Evolutionary conservation across 2,329 filamentous ascomycete species (phyloP).

Genomic region (Trichoderma hamatum): DNA sequence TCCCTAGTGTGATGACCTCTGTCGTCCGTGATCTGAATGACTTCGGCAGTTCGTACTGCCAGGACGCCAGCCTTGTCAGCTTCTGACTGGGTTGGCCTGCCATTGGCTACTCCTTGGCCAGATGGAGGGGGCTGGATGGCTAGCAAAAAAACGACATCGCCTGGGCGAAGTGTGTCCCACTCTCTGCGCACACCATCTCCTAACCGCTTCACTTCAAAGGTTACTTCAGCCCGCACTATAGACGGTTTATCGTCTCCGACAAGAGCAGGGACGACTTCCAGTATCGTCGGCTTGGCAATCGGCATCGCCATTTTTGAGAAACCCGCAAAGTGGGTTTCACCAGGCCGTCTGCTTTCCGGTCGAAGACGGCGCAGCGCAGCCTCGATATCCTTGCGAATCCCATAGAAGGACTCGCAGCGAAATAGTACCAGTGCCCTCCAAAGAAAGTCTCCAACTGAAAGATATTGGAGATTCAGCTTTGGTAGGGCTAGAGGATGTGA

Average conservation of each 20-base stretch:
- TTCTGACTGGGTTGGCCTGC: constrained; percentile 45
- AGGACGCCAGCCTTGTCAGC: constrained; percentile 68
- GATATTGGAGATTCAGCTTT: constrained; percentile 93
- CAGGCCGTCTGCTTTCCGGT: constrained; percentile 65
- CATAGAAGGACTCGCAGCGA: constrained; percentile 88
- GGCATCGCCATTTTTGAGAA: constrained; percentile 91
- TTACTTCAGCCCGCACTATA: constrained; percentile 81
- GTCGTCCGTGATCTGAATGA: constrained; percentile 85
- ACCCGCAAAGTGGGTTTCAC: constrained; percentile 75
- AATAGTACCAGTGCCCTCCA: constrained; percentile 92
- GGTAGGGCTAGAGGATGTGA: constrained; percentile 86
- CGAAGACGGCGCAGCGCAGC: constrained; percentile 77
- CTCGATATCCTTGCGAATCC: constrained; percentile 89
- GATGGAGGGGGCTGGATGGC: constrained; percentile 65
- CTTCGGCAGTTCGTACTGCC: constrained; percentile 77
- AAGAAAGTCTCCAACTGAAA: constrained; percentile 94
- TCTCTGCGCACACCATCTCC: constrained; percentile 75
- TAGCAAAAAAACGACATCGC: constrained; percentile 88
- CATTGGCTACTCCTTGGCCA: constrained; percentile 57
- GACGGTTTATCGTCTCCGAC: constrained; percentile 86
- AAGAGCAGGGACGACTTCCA: constrained; percentile 80
- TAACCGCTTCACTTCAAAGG: constrained; percentile 80
- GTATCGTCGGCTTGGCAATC: constrained; percentile 80
- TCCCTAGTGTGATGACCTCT: constrained; percentile 75
- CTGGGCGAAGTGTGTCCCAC: constrained; percentile 85